These are phyloP conservation scores for Atalantia buxifolia DNA, from an alignment of 345 rosid genomes.

Conservation along the genomic window DNA sequence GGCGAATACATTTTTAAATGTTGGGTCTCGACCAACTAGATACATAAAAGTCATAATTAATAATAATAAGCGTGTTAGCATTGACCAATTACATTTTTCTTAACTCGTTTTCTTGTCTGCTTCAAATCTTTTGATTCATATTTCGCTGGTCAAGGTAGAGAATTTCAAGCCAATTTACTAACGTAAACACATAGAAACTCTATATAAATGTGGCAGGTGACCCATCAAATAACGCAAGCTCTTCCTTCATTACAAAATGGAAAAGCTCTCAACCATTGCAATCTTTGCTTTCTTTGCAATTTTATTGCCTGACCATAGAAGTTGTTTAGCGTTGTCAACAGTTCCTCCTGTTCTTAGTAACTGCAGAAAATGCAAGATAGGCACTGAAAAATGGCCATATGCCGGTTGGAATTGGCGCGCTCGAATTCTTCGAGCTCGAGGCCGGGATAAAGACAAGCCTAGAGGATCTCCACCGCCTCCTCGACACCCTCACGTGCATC, in stretches of 20 bases:
- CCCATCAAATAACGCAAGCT: neutral
- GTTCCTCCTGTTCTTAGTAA: neutral
- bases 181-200: neutral
- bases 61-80: no score
- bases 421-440: neutral
- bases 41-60: neutral
- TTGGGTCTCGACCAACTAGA: neutral
- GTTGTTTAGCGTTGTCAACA: neutral
- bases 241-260: neutral
- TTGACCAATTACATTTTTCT: neutral
- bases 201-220: neutral
- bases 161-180: neutral
- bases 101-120: neutral
- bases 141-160: neutral
- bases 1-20: neutral
- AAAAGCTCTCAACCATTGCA: neutral
- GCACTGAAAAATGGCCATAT: neutral
- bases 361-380: neutral
- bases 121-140: neutral
- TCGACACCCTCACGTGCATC: neutral
- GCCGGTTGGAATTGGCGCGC: neutral
- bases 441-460: neutral
- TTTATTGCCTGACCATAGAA: neutral
- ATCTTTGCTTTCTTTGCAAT: neutral
- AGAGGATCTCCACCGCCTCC: neutral